Percentiles rank a stretch among this genome's conserved stretches.
Evolutionary conservation across 345 rosid genomes (phyloP).

Genomic region (Eucalyptus marginata): DNA sequence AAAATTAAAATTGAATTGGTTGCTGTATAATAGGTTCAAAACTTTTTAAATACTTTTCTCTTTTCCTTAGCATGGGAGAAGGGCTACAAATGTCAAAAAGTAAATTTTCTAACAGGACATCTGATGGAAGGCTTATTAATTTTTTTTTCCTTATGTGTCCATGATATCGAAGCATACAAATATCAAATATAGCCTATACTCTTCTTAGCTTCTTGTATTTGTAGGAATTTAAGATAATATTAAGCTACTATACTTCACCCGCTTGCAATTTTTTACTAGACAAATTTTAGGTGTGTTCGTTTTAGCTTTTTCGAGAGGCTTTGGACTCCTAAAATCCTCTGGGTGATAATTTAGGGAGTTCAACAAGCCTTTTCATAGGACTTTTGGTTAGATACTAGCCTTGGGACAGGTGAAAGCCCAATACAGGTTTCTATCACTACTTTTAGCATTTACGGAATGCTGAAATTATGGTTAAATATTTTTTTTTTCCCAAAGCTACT

Average conservation of each 20-base stretch:
- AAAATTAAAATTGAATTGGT: background rate
- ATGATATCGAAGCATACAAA: background rate
- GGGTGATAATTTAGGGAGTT: too few relatives aligned
- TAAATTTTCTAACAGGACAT: background rate
- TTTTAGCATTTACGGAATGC: too few relatives aligned
- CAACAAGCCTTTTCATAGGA: too few relatives aligned
- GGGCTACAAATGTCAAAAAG: background rate
- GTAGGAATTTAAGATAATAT: background rate
- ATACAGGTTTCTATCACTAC: too few relatives aligned
- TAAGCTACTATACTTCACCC: background rate
- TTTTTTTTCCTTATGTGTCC: background rate
- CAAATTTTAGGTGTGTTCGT: background rate
- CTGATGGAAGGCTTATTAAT: background rate
- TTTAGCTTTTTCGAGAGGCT: too few relatives aligned
- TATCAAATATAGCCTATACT: background rate
- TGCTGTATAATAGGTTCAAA: background rate
- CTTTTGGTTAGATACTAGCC: too few relatives aligned
- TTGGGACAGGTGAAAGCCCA: too few relatives aligned
- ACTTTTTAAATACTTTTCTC: background rate
- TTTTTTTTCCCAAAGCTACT: too few relatives aligned
- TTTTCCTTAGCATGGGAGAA: background rate
- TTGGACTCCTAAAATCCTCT: too few relatives aligned
- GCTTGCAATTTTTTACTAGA: background rate
- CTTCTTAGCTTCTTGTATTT: background rate
- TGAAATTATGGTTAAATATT: too few relatives aligned